Base-by-base conservation (phyloP, 768 basidiomycete genomes). In the Phaffia tasmanica region DNA sequence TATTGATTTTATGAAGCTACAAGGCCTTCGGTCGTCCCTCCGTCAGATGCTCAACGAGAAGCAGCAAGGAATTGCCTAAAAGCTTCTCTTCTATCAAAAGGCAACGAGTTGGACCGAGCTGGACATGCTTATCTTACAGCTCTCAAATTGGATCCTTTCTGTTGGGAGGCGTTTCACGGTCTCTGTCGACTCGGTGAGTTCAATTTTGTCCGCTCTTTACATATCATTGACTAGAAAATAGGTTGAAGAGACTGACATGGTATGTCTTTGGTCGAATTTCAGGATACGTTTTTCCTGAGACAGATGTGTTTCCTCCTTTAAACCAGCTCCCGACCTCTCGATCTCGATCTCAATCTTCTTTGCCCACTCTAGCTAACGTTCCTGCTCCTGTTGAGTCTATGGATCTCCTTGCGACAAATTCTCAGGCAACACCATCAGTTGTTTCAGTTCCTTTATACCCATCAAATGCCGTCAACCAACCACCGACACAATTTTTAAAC, bases 141-240 rank as follows among this genome's bases (percentile, higher is more conserved):
- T 30, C 79, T 95, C 68, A 75, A 79, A 18, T 74, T 84, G 57
- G 85, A 89, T 73, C 88, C 89, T 42, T 82, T 88, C 74, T 77
- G 92, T 63, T 94, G 90, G 90, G 91, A 95, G 75, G 91, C 91
- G 5, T 87, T 91, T 72, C 88, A 91, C 73, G 90, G 88, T 0
- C 76, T 95, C 46, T 94, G 91, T 74, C 77, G 81, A 35, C 77
- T 89, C 55, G 91, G 92, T 87, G 72, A 61, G 80, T 77, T 67
- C 8, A 27, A 2, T 30, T 21, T 42, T 42, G 6, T 42, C 11
- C 11, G 3, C 15, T 35, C 18, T 1, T 21, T 3, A n/a, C 51
- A 19, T 0, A 15, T 55, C 50, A 16, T 19, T 14, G 2, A 55
- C 21, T 19, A 18, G 19, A 6, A 9, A 18, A 35, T 25, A 23